These are phyloP conservation scores for Tillandsia fasciculata DNA, from an alignment of 176 grass and related monocot genomes.

Conservation along the genomic window DNA sequence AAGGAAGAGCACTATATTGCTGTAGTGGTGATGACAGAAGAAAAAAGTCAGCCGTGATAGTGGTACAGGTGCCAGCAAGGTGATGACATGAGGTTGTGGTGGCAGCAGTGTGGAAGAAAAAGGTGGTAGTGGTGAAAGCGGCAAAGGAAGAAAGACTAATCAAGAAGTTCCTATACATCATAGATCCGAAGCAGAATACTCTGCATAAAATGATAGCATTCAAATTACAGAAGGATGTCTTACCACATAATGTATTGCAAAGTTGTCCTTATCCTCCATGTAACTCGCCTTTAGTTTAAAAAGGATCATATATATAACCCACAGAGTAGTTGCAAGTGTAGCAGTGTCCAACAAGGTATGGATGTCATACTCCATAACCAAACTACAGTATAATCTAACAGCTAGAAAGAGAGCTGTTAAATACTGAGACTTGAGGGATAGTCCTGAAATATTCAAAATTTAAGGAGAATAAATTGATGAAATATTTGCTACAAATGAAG, in stretches of 20 bases:
- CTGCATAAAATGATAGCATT: too few relatives aligned
- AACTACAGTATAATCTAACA: constrained; percentile 92
- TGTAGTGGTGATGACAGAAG: too few relatives aligned
- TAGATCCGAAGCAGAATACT: too few relatives aligned
- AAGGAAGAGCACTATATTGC: too few relatives aligned
- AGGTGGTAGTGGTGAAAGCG: too few relatives aligned
- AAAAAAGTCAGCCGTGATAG: too few relatives aligned
- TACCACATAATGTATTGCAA: constrained; percentile 92
- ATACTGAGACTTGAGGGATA: constrained; percentile 94
- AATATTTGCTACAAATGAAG: too few relatives aligned
- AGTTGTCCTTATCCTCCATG: constrained; percentile 96
- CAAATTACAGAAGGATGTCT: constrained; percentile 5
- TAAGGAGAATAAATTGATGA: not conserved
- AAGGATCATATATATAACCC: constrained; percentile 97
- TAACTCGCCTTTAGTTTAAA: constrained; percentile 88
- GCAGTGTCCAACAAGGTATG: constrained; percentile 79
- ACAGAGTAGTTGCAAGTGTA: constrained; percentile 80
- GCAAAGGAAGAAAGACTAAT: too few relatives aligned
- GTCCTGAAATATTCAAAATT: constrained; percentile 48
- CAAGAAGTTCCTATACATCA: too few relatives aligned
- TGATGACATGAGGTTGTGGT: too few relatives aligned
- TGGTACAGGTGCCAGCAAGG: too few relatives aligned
- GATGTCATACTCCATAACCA: constrained; percentile 99
- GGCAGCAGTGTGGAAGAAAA: too few relatives aligned
- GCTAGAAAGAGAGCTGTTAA: constrained; percentile 86